A percentile compares a stretch with the other conserved stretches of the same genome.
Conservation (phyloP, 2,329 filamentous ascomycete species). For the Aspergillus sclerotialis region DNA sequence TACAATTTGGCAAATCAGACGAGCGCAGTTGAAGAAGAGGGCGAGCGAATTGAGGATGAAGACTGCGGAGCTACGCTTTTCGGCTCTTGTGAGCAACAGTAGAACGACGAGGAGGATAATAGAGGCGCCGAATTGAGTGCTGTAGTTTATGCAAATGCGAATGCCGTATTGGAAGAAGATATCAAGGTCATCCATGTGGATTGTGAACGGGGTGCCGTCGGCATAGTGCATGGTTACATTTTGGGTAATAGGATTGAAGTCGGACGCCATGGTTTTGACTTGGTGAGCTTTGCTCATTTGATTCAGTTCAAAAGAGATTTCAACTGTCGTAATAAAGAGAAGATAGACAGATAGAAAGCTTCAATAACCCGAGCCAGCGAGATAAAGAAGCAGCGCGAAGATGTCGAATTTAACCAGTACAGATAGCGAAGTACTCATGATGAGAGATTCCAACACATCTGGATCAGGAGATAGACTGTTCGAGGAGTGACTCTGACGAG, state of each 20-base stretch:
- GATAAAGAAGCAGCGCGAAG: constrained; percentile 6
- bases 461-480: not conserved
- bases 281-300: not conserved
- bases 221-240: constrained; percentile 40
- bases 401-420: not conserved
- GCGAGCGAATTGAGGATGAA: constrained; percentile 60
- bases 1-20: constrained; percentile 36
- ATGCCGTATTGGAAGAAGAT: constrained; percentile 41
- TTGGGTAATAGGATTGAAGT: constrained; percentile 48
- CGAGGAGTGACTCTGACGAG: no score
- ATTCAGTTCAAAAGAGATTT: not conserved
- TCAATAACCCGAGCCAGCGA: not conserved
- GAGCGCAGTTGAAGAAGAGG: constrained; percentile 55
- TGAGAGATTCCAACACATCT: not conserved
- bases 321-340: no score
- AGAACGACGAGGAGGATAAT: constrained; percentile 59
- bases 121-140: constrained; percentile 62
- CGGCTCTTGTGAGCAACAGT: constrained; percentile 57
- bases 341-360: no score
- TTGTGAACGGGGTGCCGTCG: constrained; percentile 38
- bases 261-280: constrained; percentile 8
- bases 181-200: constrained; percentile 40
- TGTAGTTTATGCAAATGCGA: constrained; percentile 56
- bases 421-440: constrained; percentile 6
- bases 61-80: constrained; percentile 58